Conservation (phyloP, 2,329 filamentous ascomycete species). For the Claviceps sp. region DNA sequence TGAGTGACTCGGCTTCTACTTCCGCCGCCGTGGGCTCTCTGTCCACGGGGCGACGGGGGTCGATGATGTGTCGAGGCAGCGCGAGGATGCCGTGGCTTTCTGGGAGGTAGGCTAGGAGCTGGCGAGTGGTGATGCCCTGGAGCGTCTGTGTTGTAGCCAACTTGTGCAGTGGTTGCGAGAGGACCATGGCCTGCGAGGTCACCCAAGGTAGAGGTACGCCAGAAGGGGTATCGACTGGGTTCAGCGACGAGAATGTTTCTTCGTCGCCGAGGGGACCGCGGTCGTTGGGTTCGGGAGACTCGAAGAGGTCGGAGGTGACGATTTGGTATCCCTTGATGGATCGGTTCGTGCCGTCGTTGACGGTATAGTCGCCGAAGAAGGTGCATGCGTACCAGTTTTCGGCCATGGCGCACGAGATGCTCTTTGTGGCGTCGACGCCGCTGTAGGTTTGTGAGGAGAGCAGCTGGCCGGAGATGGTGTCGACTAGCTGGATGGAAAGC, state of each 20-base stretch:
- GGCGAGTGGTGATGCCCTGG: conserved; percentile 78
- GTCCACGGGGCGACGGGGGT: conserved; percentile 74
- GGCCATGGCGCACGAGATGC: conserved; percentile 64
- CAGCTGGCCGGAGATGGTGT: conserved; percentile 73
- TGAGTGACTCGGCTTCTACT: conserved; percentile 64
- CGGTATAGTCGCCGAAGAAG: conserved; percentile 50
- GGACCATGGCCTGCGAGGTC: conserved; percentile 66
- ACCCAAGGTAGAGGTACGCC: conserved; percentile 56
- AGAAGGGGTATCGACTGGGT: conserved; percentile 44
- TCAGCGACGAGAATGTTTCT: conserved; percentile 65
- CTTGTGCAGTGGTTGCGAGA: conserved; percentile 64
- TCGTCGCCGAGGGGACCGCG: conserved; percentile 62
- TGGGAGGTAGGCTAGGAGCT: conserved; percentile 68
- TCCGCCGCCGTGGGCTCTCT: conserved; percentile 72
- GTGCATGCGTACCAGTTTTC: conserved; percentile 96
- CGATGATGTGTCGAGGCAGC: conserved; percentile 65
- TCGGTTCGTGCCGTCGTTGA: conserved; percentile 39
- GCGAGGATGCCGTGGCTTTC: conserved; percentile 61
- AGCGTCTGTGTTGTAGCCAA: conserved; percentile 79
- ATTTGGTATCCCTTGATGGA: conserved; percentile 73
- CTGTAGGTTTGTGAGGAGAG: conserved; percentile 58
- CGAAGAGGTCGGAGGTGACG: conserved; percentile 77
- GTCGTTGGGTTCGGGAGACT: conserved; percentile 71
- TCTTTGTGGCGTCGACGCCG: conserved; percentile 60
- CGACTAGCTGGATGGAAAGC: conserved; percentile 66